These are phyloP conservation scores for Podila verticillata DNA, from an alignment of 192 early-diverging fungal species.

Conservation along the genomic window DNA sequence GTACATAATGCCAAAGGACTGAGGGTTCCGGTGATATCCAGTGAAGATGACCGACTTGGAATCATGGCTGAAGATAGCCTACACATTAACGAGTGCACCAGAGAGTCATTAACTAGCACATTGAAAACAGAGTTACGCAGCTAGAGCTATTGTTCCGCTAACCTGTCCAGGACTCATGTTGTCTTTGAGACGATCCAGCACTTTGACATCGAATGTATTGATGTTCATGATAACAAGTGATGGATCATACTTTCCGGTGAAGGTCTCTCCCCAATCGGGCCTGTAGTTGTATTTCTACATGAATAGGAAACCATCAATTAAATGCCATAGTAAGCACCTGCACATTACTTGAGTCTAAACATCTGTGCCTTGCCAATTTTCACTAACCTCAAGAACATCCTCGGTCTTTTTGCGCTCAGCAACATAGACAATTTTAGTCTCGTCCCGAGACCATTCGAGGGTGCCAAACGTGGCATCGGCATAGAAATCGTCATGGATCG, in stretches of 20 bases:
- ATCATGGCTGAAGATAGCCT: conserved; percentile 59
- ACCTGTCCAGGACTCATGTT: conserved; percentile 53
- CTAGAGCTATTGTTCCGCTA: neutral
- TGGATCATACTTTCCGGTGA: conserved; percentile 65
- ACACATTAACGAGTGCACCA: neutral
- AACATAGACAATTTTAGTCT: conserved; percentile 68
- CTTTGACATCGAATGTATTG: conserved; percentile 28
- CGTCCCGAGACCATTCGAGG: conserved; percentile 69
- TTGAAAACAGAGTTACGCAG: too few relatives aligned
- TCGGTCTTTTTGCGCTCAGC: conserved; percentile 71
- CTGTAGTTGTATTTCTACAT: conserved; percentile 57
- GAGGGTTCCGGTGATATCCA: conserved; percentile 66
- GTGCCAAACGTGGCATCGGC: conserved; percentile 70
- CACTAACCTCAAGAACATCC: conserved; percentile 39
- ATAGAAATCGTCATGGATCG: conserved; percentile 76
- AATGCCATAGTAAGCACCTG: too few relatives aligned
- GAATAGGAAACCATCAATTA: too few relatives aligned
- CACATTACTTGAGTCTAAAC: too few relatives aligned
- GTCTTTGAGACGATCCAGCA: conserved; percentile 44
- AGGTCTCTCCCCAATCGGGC: conserved; percentile 80
- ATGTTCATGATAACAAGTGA: conserved; percentile 65
- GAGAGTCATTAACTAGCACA: too few relatives aligned
- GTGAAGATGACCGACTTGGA: conserved; percentile 69
- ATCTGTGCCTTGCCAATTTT: too few relatives aligned
- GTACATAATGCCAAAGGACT: conserved; percentile 69